Base-by-base conservation (phyloP, 2,329 filamentous ascomycete species). In the Fusarium ambrosium region DNA sequence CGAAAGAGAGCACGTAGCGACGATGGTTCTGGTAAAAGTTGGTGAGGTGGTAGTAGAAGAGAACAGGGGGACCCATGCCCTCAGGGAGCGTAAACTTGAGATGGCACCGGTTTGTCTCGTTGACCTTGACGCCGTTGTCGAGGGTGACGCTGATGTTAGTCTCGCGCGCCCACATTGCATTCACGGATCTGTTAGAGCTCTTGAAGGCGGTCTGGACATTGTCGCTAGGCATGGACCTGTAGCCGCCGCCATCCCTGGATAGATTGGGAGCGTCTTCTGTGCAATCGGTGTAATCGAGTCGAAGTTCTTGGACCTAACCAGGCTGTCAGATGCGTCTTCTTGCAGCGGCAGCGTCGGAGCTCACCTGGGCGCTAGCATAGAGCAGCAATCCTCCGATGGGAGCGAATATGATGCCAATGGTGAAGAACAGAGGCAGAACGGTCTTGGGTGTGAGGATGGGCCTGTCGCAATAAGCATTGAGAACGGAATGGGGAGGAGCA, bases 11-110 rank as follows among this genome's bases (percentile, higher is more conserved):
- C 70, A 98, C 97, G 78, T 99, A 99, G 83, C 96, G 92, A 75
- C 97, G 93, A 82, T 99, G 97, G 82, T 99, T 99, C 84, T 99
- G 97, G 86, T 98, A 98, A 86, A 99, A 99, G 85, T 98, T 98
- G 68, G 95, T 96, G 73, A 99, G 91, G 77, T 93, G 93, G 84
- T 99, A 99, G 87, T 98, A 99, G 84, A 98, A 91, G 71, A 96
- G 90, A 13, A 99, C 94, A 0, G 96, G 95, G 1, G 95, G 90
- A 4, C 89, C 88, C 84, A 99, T 92, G 68, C 91, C 86, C 78
- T 96, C 92, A 2, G 95, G 94, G 10, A 98, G 91, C 39, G 89
- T 87, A 84, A 98, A 98, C 71, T 91, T 88, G 66, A 99, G 84
- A 36, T 89, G 89, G 88, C 97, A 99, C 84, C 90, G 78, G 70